Evolutionary conservation across 305 asterid species (phyloP), one percentile per base, ranked within the genome.

Genomic region (Fraxinus ornus): DNA sequence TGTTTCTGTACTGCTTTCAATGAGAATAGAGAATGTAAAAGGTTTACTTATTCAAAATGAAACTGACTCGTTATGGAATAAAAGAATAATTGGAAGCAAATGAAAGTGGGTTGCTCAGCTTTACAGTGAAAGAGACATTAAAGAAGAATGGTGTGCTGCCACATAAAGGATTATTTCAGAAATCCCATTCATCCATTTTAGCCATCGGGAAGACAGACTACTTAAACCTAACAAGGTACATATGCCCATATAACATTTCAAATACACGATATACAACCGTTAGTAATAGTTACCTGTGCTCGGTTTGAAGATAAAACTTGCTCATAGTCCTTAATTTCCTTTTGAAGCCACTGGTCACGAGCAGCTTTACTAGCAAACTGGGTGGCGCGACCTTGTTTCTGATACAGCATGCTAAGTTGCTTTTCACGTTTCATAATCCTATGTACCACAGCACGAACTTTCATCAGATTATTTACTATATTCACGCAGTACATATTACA

Each of bases 321-420:
- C 83, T 91, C 92, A 57, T 94, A 94, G 89, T 94, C 98, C 83
- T 81, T 88, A 83, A 97, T 93, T 91, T 97, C 99, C 86, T 93
- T 97, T 84, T 84, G 88, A 66, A 97, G 97, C 98, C 99, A 97
- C 87, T 83, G 85, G 87, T 97, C 98, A 86, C 98, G 97, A 78
- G 95, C 97, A 89, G 96, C 96, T 91, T 93, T 93, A 87, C 84
- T 87, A 55, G 92, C 88, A 89, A 97, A 97, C 88, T 94, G 99
- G 75, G 99, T 91, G 26, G 99, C 98, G 85, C 99, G 99, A 12
- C 99, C 99, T 87, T 94, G 98, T 88, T 96, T 96, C 89, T 96
- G 99, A 88, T 96, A 96, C 80, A 96, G 91, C 86, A 96, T 92
- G 92, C 99, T 96, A 85, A 96, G 99, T 90, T 94, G 93, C 89